Evolutionary conservation across 805 yeast genomes (phyloP).

Genomic region (Candida tallmaniae): DNA sequence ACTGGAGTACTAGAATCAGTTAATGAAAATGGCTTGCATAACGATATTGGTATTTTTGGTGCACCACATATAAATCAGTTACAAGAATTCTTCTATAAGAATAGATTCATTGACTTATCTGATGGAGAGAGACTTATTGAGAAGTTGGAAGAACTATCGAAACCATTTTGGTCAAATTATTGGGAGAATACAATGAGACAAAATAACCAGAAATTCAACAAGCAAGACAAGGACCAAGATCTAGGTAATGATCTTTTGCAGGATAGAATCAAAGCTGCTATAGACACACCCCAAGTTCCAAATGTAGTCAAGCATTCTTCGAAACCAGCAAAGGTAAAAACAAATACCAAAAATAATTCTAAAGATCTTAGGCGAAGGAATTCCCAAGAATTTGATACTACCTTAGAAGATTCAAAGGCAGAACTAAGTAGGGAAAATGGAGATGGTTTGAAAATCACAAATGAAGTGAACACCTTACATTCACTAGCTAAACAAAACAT

Average conservation of each 20-base stretch:
- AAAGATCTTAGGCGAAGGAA: conserved; percentile 2
- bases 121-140: conserved; percentile 22
- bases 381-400: conserved; percentile 2
- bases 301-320: background rate
- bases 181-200: conserved; percentile 43
- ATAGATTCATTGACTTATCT: conserved; percentile 38
- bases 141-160: conserved; percentile 30
- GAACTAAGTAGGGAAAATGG: conserved; percentile 16
- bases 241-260: conserved; percentile 8
- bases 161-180: conserved; percentile 49
- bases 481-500: conserved; percentile 13
- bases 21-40: conserved; percentile 9
- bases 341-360: background rate
- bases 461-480: conserved; percentile 20
- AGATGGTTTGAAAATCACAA: conserved; percentile 16
- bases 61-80: conserved; percentile 52
- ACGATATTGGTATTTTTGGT: conserved; percentile 45
- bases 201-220: conserved; percentile 33
- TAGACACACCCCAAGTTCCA: conserved; percentile 6
- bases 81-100: conserved; percentile 51
- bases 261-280: conserved; percentile 10
- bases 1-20: conserved; percentile 31
- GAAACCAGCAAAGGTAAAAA: conserved; percentile 1
- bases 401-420: conserved; percentile 6
- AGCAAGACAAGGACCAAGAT: conserved; percentile 21